Evolutionary conservation across 352 stramenopile species (phyloP), one percentile per base, ranked within the genome.

Genomic region (Phytophthora pisi): DNA sequence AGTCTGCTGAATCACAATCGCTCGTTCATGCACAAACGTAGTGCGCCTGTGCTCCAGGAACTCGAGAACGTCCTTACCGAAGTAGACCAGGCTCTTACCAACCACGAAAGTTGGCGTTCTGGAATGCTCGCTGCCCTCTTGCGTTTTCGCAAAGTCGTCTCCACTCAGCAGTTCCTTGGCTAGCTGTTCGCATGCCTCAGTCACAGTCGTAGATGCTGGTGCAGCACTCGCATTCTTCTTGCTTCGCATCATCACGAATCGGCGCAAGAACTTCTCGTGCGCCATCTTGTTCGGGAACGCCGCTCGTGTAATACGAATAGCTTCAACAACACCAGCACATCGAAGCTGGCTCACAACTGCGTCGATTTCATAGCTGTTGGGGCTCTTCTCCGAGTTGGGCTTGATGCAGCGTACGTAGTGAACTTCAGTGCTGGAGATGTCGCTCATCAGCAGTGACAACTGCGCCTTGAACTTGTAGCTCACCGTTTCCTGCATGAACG

Each of bases 201-300:
- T 78, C 30, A 90, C 85, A 24, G 81, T 90, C 10, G 79, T 82
- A 23, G 75, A 68, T 26, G 63, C 65, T 16, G 66, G n/a, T 13
- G 59, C 62, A 9, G 61, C 40, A 5, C 63, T 64, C 42, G 51
- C n/a, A 24, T 45, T 47, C 56, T 76, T 78, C 11, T 64, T 75
- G 43, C 72, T 78, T 61, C 77, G 84, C 72, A 96, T 81, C 52
- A 93, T 72, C 24, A 94, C 84, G 64, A 96, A 96, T 18, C 88
- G 84, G 24, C 82, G 80, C 4, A 96, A 64, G 59, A 95, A 96
- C 47, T 91, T 91, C 59, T 97, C 77, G 74, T 99, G 97, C 26
- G 80, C 80, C 68, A 99, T 89, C 53, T 99, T 98, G 83, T 97
- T 97, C 3, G 91, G 91, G 65, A 97, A 97, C 1, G 91, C 87